phyloP scores from a whole-genome alignment of 2,329 filamentous ascomycete species.

The Aspergillus pseudotamarii region DNA sequence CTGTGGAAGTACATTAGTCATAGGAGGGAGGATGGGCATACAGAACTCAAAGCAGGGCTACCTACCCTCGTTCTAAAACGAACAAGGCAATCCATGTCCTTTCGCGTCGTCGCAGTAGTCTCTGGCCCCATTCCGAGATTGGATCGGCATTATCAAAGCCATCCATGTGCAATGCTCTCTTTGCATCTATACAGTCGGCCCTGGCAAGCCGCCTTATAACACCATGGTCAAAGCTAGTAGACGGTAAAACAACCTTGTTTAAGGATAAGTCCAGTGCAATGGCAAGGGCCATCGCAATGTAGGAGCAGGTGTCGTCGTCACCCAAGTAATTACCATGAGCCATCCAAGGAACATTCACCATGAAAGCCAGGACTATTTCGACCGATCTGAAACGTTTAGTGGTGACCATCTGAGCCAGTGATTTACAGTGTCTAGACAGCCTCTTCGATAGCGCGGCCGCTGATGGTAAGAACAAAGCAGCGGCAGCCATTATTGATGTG shows the following conservation, averaged over 20 bases:
- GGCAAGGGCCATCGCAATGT: slow-evolving; percentile 69
- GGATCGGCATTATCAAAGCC: slow-evolving; percentile 68
- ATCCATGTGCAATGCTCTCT: slow-evolving; percentile 67
- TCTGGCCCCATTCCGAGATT: slow-evolving; percentile 60
- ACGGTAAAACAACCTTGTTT: slow-evolving; percentile 68
- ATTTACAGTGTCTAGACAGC: slow-evolving; percentile 65
- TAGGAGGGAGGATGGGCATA: not conserved
- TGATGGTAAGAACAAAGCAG: slow-evolving; percentile 67
- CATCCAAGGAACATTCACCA: slow-evolving; percentile 78
- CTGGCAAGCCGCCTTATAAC: slow-evolving; percentile 56
- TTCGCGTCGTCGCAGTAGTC: slow-evolving; percentile 67
- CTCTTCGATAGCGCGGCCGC: slow-evolving; percentile 67
- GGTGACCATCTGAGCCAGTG: slow-evolving; percentile 65
- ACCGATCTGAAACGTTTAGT: slow-evolving; percentile 66
- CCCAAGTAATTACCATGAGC: slow-evolving; percentile 45
- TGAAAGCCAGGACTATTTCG: slow-evolving; percentile 73
- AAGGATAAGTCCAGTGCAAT: slow-evolving; percentile 70
- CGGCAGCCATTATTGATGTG: slow-evolving; percentile 70
- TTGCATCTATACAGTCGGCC: slow-evolving; percentile 70
- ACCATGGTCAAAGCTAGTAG: slow-evolving; percentile 51
- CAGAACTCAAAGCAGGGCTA: not conserved
- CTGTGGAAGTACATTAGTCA: slow-evolving; percentile 31
- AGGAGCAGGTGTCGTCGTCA: slow-evolving; percentile 73
- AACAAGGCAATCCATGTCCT: slow-evolving; percentile 72
- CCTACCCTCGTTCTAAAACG: slow-evolving; percentile 68